phyloP scores from a whole-genome alignment of 768 basidiomycete genomes.

The Termitomyces sp. region DNA sequence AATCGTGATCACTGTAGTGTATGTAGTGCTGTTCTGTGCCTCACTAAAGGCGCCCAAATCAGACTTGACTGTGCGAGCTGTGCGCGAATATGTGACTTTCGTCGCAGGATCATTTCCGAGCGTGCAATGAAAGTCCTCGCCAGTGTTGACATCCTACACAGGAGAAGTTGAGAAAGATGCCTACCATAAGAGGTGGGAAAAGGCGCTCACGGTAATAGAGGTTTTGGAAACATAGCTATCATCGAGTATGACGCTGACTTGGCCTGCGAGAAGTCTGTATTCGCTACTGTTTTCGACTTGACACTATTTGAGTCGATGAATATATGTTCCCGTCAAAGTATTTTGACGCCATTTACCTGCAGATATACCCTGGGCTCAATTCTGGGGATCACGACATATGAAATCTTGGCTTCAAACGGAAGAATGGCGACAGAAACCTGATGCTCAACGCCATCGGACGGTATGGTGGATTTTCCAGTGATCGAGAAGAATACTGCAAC shows the following conservation, averaged over 20 bases:
- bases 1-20: constrained; percentile 38
- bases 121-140: constrained; percentile 49
- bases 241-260: constrained; percentile 50
- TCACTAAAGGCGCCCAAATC: constrained; percentile 39
- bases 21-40: constrained; percentile 35
- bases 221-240: constrained; percentile 55
- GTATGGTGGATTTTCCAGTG: constrained; percentile 42
- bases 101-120: constrained; percentile 43
- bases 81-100: constrained; percentile 40
- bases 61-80: constrained; percentile 28
- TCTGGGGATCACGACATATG: constrained; percentile 46
- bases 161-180: background rate
- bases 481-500: constrained; percentile 48
- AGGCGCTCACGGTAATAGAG: constrained; percentile 29
- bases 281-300: constrained; percentile 54
- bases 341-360: constrained; percentile 27
- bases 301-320: constrained; percentile 24
- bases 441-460: constrained; percentile 49
- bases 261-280: constrained; percentile 49
- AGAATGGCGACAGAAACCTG: constrained; percentile 48
- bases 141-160: constrained; percentile 38
- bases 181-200: background rate
- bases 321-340: background rate
- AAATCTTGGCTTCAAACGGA: constrained; percentile 38
- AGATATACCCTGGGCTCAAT: constrained; percentile 44